phyloP scores from a whole-genome alignment of 75 land plant genomes.

The Cunninghamia lanceolata region DNA sequence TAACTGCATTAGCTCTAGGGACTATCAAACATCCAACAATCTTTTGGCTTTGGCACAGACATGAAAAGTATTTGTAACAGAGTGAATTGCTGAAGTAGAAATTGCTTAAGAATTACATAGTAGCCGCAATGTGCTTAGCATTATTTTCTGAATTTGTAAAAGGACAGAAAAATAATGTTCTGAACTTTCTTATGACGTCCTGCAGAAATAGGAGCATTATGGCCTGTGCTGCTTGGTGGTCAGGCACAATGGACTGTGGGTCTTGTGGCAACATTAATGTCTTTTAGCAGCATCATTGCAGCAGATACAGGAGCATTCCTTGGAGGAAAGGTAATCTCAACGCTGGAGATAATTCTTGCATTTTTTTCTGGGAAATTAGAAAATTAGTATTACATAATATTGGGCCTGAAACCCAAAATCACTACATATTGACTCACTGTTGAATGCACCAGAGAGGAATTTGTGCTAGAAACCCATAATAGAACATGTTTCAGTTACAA shows the following conservation, averaged over 20 bases:
- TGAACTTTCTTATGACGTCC: conserved; percentile 7
- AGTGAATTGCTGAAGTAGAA: neutral
- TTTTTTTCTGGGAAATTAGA: neutral
- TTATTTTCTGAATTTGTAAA: neutral
- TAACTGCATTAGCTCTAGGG: neutral
- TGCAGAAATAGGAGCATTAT: conserved; percentile 54
- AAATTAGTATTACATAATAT: neutral
- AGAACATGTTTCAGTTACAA: neutral
- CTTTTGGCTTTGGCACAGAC: neutral
- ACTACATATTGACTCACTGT: neutral
- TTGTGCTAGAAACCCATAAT: neutral
- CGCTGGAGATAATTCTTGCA: neutral
- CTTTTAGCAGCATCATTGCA: conserved; percentile 84
- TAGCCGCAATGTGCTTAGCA: neutral
- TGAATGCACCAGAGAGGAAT: neutral
- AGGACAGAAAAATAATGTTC: neutral
- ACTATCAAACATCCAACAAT: neutral
- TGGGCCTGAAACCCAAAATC: neutral
- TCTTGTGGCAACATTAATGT: conserved; percentile 84
- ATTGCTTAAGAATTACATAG: neutral
- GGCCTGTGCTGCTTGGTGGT: conserved; percentile 87
- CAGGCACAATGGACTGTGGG: conserved; percentile 90
- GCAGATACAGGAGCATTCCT: conserved; percentile 95
- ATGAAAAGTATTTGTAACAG: neutral
- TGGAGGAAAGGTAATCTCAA: conserved; percentile 75